These are phyloP conservation scores for Ophiocordyceps polyrhachis-furcata DNA, from an alignment of 2,329 filamentous ascomycete species.

Conservation along the genomic window DNA sequence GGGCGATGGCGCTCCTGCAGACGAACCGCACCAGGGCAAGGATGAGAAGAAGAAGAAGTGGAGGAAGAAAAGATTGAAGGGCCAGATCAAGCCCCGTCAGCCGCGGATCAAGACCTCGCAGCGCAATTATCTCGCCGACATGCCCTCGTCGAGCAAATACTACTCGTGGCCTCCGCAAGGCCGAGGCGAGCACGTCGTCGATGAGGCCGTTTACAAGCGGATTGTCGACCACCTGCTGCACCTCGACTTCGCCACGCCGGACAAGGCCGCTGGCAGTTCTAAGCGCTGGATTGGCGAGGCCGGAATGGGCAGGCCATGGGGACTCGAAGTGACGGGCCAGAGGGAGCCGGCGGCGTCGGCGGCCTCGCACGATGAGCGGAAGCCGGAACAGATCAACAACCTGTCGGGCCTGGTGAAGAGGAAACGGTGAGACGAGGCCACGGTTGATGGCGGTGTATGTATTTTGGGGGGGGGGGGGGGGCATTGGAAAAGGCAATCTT, in stretches of 20 bases:
- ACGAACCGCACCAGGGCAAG: slow-evolving; percentile 2
- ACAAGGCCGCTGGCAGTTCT: slow-evolving; percentile 45
- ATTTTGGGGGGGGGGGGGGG: no score
- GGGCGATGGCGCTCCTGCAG: background rate
- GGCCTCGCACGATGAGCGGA: slow-evolving; percentile 2
- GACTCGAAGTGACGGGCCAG: slow-evolving; percentile 27
- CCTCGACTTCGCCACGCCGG: slow-evolving; percentile 51
- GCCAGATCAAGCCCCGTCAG: slow-evolving; percentile 42
- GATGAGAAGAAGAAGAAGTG: slow-evolving; percentile 20
- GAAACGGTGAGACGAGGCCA: slow-evolving; percentile 18
- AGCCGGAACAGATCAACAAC: slow-evolving; percentile 21
- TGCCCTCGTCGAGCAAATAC: slow-evolving; percentile 35
- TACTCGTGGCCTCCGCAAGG: slow-evolving; percentile 46
- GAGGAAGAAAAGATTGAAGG: slow-evolving; percentile 26
- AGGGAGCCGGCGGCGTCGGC: slow-evolving; percentile 12
- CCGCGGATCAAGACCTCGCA: slow-evolving; percentile 45
- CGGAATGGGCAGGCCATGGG: slow-evolving; percentile 33
- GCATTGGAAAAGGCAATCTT: no score
- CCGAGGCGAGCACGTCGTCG: slow-evolving; percentile 44
- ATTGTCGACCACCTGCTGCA: slow-evolving; percentile 51
- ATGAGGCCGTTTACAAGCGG: slow-evolving; percentile 46
- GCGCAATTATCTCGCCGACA: slow-evolving; percentile 28
- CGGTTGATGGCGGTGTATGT: no score
- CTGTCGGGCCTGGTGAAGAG: slow-evolving; percentile 28
- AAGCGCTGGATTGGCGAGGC: slow-evolving; percentile 53